Conservation (phyloP, 257 asterid genomes). For the Lithospermum erythrorhizon region DNA sequence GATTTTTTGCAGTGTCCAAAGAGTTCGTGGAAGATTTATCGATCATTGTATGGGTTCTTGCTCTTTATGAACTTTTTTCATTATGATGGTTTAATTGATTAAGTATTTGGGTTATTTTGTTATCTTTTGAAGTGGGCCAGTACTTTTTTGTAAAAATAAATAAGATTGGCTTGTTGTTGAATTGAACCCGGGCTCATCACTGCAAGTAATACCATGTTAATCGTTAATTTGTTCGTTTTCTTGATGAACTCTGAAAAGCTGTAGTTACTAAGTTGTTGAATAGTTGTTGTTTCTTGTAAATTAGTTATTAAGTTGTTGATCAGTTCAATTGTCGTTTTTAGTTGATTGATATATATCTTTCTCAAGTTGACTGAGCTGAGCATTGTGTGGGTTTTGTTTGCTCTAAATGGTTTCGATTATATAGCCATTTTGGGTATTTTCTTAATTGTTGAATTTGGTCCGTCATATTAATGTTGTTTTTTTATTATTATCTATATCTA, state of each 20-base stretch:
- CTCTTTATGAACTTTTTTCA: background rate
- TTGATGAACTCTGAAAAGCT: too few species aligned
- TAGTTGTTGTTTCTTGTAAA: too few species aligned
- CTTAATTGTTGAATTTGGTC: background rate
- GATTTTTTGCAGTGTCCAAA: conserved; percentile 38
- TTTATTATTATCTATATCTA: conserved; percentile 19
- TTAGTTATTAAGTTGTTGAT: background rate
- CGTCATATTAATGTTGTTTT: background rate
- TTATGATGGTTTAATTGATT: too few species aligned
- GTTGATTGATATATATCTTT: background rate
- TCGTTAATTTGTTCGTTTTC: background rate
- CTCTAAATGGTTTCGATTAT: too few species aligned
- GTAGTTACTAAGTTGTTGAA: too few species aligned
- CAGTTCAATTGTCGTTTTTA: background rate
- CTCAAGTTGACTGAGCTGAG: background rate
- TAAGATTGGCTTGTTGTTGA: too few species aligned
- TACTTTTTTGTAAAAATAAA: too few species aligned
- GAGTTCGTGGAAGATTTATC: conserved; percentile 70
- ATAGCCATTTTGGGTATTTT: background rate
- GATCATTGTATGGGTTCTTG: conserved; percentile 42
- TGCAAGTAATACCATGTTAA: background rate
- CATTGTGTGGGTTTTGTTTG: background rate
- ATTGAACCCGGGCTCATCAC: too few species aligned
- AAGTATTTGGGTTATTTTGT: background rate
- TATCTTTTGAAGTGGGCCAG: too few species aligned